A percentile compares a stretch with the other conserved stretches of the same genome.
These are phyloP conservation scores for Phanerochaete carnosa DNA, from an alignment of 768 basidiomycete genomes.

Conservation along the genomic window DNA sequence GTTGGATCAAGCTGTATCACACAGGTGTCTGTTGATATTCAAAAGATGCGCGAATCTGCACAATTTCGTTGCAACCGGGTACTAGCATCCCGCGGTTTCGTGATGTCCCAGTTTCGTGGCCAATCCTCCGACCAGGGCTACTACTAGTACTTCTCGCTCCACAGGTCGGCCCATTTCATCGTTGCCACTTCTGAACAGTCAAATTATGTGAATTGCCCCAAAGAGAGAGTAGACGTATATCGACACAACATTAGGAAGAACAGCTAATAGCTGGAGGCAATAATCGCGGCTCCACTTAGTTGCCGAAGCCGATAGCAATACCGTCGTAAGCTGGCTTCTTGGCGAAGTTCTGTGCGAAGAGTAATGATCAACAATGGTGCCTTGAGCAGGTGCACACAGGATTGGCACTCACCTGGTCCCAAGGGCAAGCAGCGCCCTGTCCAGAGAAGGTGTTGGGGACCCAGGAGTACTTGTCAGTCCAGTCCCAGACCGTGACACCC, in stretches of 20 bases:
- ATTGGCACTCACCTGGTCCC: conserved; percentile 24
- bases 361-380: not conserved
- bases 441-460: conserved; percentile 29
- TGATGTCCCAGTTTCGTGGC: too few species aligned
- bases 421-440: conserved; percentile 30
- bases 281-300: not conserved
- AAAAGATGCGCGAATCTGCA: too few species aligned
- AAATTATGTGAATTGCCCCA: too few species aligned
- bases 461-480: conserved; percentile 38
- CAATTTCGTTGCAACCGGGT: too few species aligned
- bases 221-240: not conserved
- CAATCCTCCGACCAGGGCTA: too few species aligned
- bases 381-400: not conserved
- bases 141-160: too few species aligned
- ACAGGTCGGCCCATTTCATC: too few species aligned
- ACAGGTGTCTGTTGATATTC: too few species aligned
- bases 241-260: not conserved
- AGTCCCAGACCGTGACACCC: conserved; percentile 40
- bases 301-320: conserved; percentile 20
- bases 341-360: conserved; percentile 19
- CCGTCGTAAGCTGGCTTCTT: conserved; percentile 26
- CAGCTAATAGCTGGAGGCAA: too few species aligned
- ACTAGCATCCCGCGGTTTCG: too few species aligned
- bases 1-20: too few species aligned
- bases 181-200: too few species aligned